Evolutionary conservation across 2,329 filamentous ascomycete genomes (phyloP).

Genomic region (Arthrinium phaeospermum): DNA sequence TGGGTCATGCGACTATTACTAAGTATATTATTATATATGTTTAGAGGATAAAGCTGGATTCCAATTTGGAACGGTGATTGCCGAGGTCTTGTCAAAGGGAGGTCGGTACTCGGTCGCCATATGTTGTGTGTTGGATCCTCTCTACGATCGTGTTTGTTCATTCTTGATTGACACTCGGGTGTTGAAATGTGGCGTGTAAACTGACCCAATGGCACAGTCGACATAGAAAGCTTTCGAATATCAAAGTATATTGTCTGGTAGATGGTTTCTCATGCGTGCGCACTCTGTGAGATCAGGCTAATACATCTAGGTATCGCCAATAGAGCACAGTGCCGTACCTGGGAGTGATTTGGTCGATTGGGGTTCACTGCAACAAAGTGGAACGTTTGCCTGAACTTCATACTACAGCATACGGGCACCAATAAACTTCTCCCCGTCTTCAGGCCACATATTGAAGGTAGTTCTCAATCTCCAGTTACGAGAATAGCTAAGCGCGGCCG

Average conservation of each 20-base stretch:
- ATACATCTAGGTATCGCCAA: too few species aligned
- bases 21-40: neutral
- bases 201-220: neutral
- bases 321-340: too few species aligned
- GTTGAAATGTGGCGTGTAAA: neutral
- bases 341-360: neutral
- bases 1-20: too few species aligned
- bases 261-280: neutral
- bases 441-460: neutral
- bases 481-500: neutral
- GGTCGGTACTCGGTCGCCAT: too few species aligned
- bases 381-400: neutral
- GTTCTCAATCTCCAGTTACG: neutral
- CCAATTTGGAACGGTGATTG: neutral
- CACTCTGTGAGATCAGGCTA: neutral
- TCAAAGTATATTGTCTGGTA: neutral
- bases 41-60: neutral
- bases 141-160: too few species aligned
- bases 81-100: neutral
- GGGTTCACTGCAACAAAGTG: neutral
- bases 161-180: too few species aligned
- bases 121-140: too few species aligned
- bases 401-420: neutral
- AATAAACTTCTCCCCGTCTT: neutral
- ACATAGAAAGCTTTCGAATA: neutral